Percentiles rank a stretch among this genome's conserved stretches.
Conservation (phyloP, 768 basidiomycete species). For the Trametes meyenii region DNA sequence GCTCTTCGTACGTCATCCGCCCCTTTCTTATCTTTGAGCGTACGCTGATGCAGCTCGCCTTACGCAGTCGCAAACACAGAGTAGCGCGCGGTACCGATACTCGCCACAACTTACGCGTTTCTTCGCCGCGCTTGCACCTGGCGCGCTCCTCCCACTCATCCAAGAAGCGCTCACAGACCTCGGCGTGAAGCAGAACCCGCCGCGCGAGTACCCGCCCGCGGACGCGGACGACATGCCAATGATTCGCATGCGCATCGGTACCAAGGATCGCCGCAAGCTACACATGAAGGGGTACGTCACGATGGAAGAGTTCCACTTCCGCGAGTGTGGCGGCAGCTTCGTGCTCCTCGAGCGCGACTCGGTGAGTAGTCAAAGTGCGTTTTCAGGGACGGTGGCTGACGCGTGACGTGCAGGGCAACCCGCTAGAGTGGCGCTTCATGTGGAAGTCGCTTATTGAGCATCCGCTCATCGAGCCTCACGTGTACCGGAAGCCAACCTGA, state of each 20-base stretch:
- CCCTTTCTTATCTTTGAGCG: neutral
- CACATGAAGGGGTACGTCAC: constrained; percentile 76
- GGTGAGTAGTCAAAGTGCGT: constrained; percentile 40
- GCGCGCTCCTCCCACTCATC: constrained; percentile 54
- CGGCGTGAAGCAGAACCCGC: constrained; percentile 53
- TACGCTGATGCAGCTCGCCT: neutral
- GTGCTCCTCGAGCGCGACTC: constrained; percentile 71
- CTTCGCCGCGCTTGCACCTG: constrained; percentile 63
- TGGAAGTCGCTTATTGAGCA: constrained; percentile 68
- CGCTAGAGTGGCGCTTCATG: constrained; percentile 75
- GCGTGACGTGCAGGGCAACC: constrained; percentile 58
- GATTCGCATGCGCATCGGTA: constrained; percentile 58
- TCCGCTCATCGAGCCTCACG: constrained; percentile 57
- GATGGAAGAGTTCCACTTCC: constrained; percentile 61
- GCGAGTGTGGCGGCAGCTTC: constrained; percentile 58
- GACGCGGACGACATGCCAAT: constrained; percentile 11
- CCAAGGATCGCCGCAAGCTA: constrained; percentile 64
- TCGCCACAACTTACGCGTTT: constrained; percentile 81
- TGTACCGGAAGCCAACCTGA: constrained; percentile 37
- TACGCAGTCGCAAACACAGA: constrained; percentile 80
- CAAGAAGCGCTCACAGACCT: constrained; percentile 53
- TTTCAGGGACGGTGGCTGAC: neutral
- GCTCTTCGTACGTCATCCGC: constrained; percentile 66
- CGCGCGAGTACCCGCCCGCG: constrained; percentile 28
- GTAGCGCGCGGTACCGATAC: constrained; percentile 60